phyloP scores from a whole-genome alignment of 441 rosid species.

The Mallotus japonicus region DNA sequence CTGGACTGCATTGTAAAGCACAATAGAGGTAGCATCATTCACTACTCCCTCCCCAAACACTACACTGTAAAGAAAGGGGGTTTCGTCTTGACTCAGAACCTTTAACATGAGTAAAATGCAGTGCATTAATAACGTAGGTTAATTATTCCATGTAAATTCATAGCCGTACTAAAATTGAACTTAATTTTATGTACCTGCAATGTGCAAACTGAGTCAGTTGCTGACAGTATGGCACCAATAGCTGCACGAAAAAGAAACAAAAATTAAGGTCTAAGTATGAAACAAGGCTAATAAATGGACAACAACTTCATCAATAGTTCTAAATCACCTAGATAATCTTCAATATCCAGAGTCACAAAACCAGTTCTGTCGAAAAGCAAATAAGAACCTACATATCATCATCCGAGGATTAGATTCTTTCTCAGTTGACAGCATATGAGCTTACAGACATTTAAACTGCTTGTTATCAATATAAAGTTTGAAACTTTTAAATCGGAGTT shows the following conservation, averaged over 20 bases:
- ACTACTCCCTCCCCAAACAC: conserved; percentile 84
- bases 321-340: conserved; percentile 55
- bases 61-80: conserved; percentile 71
- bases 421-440: not conserved
- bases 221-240: conserved; percentile 68
- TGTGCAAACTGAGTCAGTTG: conserved; percentile 81
- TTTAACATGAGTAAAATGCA: conserved; percentile 25
- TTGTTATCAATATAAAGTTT: not conserved
- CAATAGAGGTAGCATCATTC: conserved; percentile 79
- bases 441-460: not conserved
- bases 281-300: not conserved
- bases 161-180: not conserved
- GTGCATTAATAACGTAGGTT: not conserved
- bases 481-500: not conserved
- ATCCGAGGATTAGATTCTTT: conserved; percentile 6
- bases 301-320: not conserved
- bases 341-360: conserved; percentile 31
- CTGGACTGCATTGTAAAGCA: conserved; percentile 65
- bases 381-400: conserved; percentile 39
- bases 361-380: conserved; percentile 43
- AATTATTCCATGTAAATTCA: not conserved
- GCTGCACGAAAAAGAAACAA: conserved; percentile 36
- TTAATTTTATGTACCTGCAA: conserved; percentile 49
- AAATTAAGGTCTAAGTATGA: conserved; percentile 16
- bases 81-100: conserved; percentile 82